Evolutionary conservation across 2,329 filamentous ascomycete genomes (phyloP), one percentile per base, ranked within the genome.

Genomic region (Phialemoniopsis sp.): DNA sequence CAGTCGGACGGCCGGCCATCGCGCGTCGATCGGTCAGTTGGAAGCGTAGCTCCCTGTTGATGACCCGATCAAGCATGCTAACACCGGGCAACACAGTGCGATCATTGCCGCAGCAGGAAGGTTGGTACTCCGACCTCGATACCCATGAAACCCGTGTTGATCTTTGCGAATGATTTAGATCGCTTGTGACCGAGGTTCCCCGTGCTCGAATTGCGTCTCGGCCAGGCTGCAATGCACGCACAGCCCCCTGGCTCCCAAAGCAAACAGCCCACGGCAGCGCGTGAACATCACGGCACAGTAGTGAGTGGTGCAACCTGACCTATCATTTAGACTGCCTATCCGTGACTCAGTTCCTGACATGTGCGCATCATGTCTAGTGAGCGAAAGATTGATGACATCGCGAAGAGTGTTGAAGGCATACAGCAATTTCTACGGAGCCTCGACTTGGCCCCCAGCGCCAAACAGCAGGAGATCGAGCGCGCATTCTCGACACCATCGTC

Each of bases 281-380:
- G 54, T 63, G 3, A 40, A 62, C 30, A 56, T 66, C 18, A 64
- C 62, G 4, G 48, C 57, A 30, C 45, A 63, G 46, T 64, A 65
- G 62, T 64, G 21, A 47, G 54, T n/a, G n/a, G n/a, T 46, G 10
- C 4, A 2, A 17, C 13, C 5, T 28, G 4, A 9, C 2, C 4
- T 12, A 37, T 13, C 7, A 15, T 17, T 14, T 9, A 33, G n/a
- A 14, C 13, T 16, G n/a, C n/a, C n/a, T 8, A 13, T 19, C 32
- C 16, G 14, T 10, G 4, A 4, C 17, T 26, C 19, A n/a, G 17
- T 18, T 12, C 13, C 15, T 26, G 5, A 26, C 4, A 14, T 36
- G 8, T 7, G 5, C 34, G 10, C 3, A 30, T 37, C 26, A 13
- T 18, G 9, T 17, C 18, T 31, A 65, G 61, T 41, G 62, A 64